Evolutionary conservation across 352 stramenopile species (phyloP).

Genomic region (Pythium graminicola): DNA sequence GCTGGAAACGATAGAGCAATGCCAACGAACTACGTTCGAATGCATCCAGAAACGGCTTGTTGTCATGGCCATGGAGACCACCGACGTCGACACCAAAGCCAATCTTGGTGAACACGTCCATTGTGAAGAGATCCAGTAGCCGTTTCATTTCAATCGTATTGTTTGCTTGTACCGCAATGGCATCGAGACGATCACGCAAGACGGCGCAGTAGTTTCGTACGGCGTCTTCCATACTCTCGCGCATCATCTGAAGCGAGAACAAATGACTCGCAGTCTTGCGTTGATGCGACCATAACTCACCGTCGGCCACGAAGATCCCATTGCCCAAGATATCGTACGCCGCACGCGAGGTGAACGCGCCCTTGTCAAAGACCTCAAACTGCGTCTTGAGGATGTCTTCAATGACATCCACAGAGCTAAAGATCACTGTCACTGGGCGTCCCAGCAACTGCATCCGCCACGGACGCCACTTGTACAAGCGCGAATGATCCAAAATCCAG

Average conservation of each 20-base stretch:
- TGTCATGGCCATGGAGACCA: constrained; percentile 27
- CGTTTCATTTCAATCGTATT: constrained; percentile 28
- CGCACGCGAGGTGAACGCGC: constrained; percentile 28
- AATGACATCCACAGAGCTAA: constrained; percentile 28
- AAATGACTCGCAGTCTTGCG: constrained; percentile 82
- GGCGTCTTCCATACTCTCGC: constrained; percentile 36
- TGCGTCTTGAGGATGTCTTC: constrained; percentile 48
- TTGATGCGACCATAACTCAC: constrained; percentile 48
- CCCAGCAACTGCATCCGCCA: constrained; percentile 39
- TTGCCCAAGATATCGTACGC: constrained; percentile 53
- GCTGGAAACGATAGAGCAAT: constrained; percentile 32
- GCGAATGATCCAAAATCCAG: constrained; percentile 46
- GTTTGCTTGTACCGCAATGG: not conserved
- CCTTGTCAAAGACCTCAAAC: constrained; percentile 55
- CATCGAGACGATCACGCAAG: constrained; percentile 26
- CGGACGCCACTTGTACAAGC: constrained; percentile 30
- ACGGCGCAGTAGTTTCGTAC: constrained; percentile 25
- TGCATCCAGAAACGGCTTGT: constrained; percentile 37
- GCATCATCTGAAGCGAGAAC: constrained; percentile 60
- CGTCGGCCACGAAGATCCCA: constrained; percentile 60
- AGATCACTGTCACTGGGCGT: constrained; percentile 25
- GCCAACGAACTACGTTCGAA: constrained; percentile 34
- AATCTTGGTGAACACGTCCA: constrained; percentile 69
- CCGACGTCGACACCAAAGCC: constrained; percentile 62
- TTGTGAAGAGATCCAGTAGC: constrained; percentile 48